A percentile compares a stretch with the other conserved stretches of the same genome.
These are phyloP conservation scores for Macadamia integrifolia DNA, from an alignment of 164 flowering plant genomes.

Conservation along the genomic window DNA sequence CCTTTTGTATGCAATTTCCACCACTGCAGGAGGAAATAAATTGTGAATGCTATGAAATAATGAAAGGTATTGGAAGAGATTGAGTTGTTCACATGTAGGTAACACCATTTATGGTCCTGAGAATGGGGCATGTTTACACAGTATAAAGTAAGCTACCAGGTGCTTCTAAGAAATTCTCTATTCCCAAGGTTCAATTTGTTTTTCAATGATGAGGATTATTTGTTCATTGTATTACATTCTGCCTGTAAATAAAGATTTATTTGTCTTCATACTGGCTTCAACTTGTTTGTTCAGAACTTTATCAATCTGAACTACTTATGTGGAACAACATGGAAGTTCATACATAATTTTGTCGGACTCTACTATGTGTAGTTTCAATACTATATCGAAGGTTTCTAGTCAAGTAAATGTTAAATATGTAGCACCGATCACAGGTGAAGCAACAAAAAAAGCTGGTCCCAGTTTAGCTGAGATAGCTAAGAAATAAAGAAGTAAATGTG, in stretches of 20 bases:
- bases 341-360: too few species aligned
- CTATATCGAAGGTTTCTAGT: too few species aligned
- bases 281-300: too few species aligned
- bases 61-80: conserved; percentile 20
- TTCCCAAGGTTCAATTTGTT: conserved; percentile 11
- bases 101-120: conserved; percentile 19
- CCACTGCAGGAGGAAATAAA: conserved; percentile 14
- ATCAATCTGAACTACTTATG: too few species aligned
- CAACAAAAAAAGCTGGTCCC: too few species aligned
- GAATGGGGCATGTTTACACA: conserved; percentile 12
- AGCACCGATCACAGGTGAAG: too few species aligned
- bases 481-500: too few species aligned
- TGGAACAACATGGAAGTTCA: too few species aligned
- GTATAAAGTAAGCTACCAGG: conserved; percentile 12
- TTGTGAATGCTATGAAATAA: conserved; percentile 9
- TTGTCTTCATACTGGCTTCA: background rate
- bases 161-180: conserved; percentile 12
- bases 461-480: too few species aligned
- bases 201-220: conserved; percentile 12
- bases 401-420: too few species aligned
- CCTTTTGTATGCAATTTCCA: conserved; percentile 3
- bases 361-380: too few species aligned
- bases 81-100: conserved; percentile 32
- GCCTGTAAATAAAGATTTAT: conserved; percentile 17
- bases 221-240: conserved; percentile 9